Percentiles rank a stretch among this genome's conserved stretches.
Conservation (phyloP, 1,284 basidiomycete genomes). For the Pseudozyma pruni region DNA sequence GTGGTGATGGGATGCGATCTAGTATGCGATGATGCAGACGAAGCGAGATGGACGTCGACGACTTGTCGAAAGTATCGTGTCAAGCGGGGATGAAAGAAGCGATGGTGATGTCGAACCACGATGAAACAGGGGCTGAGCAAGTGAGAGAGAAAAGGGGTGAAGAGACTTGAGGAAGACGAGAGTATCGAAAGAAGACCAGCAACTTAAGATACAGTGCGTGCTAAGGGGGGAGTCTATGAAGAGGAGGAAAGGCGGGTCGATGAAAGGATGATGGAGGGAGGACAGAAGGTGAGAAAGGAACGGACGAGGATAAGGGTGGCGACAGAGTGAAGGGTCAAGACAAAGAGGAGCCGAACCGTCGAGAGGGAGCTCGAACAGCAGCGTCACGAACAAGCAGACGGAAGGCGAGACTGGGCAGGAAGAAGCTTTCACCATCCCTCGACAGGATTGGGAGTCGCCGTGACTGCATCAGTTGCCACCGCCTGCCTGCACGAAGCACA, state of each 20-base stretch:
- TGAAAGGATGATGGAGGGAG: conserved; percentile 8
- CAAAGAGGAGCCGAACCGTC: no score
- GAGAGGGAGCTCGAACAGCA: no score
- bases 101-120: conserved; percentile 21
- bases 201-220: conserved; percentile 28
- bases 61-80: conserved; percentile 26
- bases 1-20: conserved; percentile 4
- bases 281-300: neutral
- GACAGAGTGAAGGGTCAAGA: neutral
- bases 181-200: conserved; percentile 46
- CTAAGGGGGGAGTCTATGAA: conserved; percentile 4
- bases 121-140: neutral
- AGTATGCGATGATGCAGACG: conserved; percentile 8
- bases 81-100: conserved; percentile 3
- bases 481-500: conserved; percentile 1
- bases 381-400: neutral
- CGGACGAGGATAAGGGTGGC: neutral
- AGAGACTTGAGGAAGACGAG: conserved; percentile 2
- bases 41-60: conserved; percentile 7
- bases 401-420: neutral
- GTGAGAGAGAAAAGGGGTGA: conserved; percentile 1
- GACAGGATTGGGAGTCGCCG: neutral
- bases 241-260: conserved; percentile 5
- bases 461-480: neutral
- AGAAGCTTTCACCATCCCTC: no score